A percentile compares a stretch with the other conserved stretches of the same genome.
Conservation (phyloP, 1,284 basidiomycete genomes). For the Pascua sp. region DNA sequence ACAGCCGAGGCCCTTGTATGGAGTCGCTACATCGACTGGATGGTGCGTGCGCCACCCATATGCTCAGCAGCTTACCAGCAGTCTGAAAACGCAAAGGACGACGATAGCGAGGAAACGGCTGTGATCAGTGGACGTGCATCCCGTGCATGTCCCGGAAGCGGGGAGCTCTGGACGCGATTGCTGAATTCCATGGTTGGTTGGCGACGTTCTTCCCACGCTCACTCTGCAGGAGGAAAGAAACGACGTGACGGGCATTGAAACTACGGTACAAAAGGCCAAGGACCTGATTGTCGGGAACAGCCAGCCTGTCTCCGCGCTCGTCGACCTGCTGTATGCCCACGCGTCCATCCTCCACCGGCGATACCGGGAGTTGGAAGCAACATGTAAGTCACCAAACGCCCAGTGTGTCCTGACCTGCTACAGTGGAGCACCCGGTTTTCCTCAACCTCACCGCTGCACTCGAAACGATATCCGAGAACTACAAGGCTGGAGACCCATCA, state of each 20-base stretch:
- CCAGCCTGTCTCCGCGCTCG: constrained; percentile 8
- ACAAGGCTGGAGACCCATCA: constrained; percentile 56
- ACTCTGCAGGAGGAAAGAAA: constrained; percentile 6
- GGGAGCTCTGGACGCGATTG: constrained; percentile 38
- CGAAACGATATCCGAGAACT: constrained; percentile 41
- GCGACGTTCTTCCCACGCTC: neutral
- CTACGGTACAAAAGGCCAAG: constrained; percentile 8
- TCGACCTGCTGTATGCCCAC: constrained; percentile 17
- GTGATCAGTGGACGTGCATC: constrained; percentile 19
- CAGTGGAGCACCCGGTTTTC: constrained; percentile 17
- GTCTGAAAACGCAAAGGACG: constrained; percentile 12
- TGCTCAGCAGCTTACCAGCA: neutral
- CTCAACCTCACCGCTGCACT: constrained; percentile 13
- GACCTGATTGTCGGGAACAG: constrained; percentile 8
- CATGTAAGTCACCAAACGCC: neutral
- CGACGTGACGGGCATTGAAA: constrained; percentile 10
- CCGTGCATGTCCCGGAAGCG: constrained; percentile 39
- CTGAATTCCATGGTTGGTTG: constrained; percentile 19
- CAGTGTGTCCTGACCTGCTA: neutral
- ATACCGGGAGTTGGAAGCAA: constrained; percentile 8
- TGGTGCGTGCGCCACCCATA: constrained; percentile 21
- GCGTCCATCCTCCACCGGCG: constrained; percentile 14
- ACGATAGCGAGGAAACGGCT: constrained; percentile 64
- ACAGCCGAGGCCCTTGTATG: constrained; percentile 40
- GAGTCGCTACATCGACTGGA: constrained; percentile 35